Evolutionary conservation across 495 filamentous ascomycete species (phyloP), one percentile per base, ranked within the genome.

Genomic region (Podospora conica): DNA sequence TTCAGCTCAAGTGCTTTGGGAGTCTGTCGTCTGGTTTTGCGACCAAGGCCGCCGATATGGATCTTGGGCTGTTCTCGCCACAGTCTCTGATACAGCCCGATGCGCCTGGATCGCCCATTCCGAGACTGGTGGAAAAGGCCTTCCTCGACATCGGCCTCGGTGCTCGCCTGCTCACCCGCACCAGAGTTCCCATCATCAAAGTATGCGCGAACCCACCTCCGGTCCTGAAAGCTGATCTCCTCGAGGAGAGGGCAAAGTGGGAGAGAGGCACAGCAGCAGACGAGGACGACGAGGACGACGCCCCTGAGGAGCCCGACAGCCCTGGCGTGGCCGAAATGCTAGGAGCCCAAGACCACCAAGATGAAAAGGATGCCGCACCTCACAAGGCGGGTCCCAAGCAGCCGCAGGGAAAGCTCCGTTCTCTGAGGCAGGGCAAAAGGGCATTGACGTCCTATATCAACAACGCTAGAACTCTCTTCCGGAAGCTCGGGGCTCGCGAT

Each of bases 121-220:
- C 89, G 21, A 80, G 88, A 48, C 65, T 90, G 18, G 69, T 93
- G 10, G 89, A 91, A 70, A 88, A 85, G 68, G 80, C 80, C 2
- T 79, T 95, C n/a, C 79, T 92, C n/a, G 81, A 90, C 4, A 69
- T 80, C 31, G 90, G 88, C 0, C 86, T 86, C 65, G 89, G 89
- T 53, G 90, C 88, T 22, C 81, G 88, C 1, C 75, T 94, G 9
- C 81, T 93, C 9, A 86, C 88, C 22, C 82, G 81, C 40, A 92
- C 92, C 9, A 83, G 91, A 67, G 87, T 93, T 28, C 92, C 92
- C 23, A 93, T 95, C 64, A 87, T 96, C 71, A 91, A 92, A 68
- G 77, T 96, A 29, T 92, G 89, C 75, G 83, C 92, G 71, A 84
- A 82, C 64, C 90, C 90, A 6, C 79, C 80, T 0, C 69, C 75